Evolutionary conservation across 345 rosid species (phyloP).

Genomic region (Capsella bursapastoris): DNA sequence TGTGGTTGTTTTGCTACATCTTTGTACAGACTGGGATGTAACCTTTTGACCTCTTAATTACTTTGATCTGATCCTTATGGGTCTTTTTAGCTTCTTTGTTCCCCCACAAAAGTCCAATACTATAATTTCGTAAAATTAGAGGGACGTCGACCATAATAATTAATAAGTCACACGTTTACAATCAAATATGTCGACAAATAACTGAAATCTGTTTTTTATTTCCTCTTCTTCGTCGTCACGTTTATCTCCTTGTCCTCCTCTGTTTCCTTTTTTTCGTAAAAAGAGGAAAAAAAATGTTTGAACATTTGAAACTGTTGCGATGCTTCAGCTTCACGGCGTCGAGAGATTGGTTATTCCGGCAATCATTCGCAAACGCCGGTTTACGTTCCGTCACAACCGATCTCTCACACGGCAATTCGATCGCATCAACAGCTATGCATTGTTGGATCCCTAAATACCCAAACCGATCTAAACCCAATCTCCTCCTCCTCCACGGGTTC

Average conservation of each 20-base stretch:
- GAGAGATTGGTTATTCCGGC: constrained; percentile 61
- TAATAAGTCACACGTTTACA: constrained; percentile 1
- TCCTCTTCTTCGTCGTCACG: background rate
- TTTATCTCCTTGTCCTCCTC: constrained; percentile 13
- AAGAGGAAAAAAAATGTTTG: constrained; percentile 29
- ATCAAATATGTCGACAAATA: background rate
- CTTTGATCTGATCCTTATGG: background rate
- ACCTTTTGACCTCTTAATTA: background rate
- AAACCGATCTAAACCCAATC: constrained; percentile 52
- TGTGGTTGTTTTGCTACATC: constrained; percentile 3
- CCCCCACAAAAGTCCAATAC: background rate
- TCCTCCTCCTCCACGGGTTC: constrained; percentile 72
- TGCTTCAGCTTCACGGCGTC: constrained; percentile 71
- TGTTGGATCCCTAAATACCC: constrained; percentile 68
- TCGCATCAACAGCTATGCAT: constrained; percentile 59
- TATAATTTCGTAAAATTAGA: constrained; percentile 18
- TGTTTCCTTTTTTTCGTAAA: background rate
- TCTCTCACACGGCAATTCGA: constrained; percentile 53
- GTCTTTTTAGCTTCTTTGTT: background rate
- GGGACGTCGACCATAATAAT: background rate
- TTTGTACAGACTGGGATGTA: constrained; percentile 29
- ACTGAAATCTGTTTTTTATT: constrained; percentile 1
- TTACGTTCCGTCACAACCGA: constrained; percentile 55
- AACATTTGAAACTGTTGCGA: constrained; percentile 42
- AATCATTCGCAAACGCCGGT: constrained; percentile 63